phyloP scores from a whole-genome alignment of 257 asterid species.

The Solanum sejunctum region DNA sequence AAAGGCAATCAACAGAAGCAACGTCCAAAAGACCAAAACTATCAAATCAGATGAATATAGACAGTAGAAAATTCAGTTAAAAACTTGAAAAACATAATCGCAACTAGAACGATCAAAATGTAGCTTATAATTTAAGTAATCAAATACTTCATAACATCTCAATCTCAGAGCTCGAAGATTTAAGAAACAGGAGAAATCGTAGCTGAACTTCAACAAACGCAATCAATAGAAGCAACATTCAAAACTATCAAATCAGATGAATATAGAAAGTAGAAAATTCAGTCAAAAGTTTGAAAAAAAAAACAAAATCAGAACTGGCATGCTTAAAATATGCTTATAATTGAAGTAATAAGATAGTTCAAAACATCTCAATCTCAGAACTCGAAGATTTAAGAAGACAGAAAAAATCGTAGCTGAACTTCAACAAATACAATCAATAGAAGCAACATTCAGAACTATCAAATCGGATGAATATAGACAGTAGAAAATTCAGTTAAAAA shows the following conservation, averaged over 20 bases:
- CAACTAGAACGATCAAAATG: not conserved
- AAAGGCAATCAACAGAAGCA: not conserved
- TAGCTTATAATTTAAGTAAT: not conserved
- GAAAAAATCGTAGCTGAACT: not conserved
- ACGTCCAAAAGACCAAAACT: not conserved
- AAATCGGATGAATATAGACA: not conserved
- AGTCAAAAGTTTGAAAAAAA: not conserved
- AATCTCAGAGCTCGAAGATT: not conserved
- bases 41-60: not conserved
- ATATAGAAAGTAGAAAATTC: not conserved
- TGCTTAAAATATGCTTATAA: not conserved
- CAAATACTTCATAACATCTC: not conserved
- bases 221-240: not conserved
- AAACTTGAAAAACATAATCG: not conserved
- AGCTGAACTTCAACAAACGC: not conserved
- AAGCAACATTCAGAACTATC: not conserved
- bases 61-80: not conserved
- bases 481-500: not conserved
- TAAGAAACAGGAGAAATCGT: not conserved
- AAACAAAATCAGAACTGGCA: not conserved
- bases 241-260: not conserved
- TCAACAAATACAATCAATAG: not conserved
- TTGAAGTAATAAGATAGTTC: not conserved
- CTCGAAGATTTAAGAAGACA: not conserved
- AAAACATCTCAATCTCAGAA: not conserved